Base-by-base conservation (phyloP, 169 alveolate species). In the Eimeria praecox region DNA sequence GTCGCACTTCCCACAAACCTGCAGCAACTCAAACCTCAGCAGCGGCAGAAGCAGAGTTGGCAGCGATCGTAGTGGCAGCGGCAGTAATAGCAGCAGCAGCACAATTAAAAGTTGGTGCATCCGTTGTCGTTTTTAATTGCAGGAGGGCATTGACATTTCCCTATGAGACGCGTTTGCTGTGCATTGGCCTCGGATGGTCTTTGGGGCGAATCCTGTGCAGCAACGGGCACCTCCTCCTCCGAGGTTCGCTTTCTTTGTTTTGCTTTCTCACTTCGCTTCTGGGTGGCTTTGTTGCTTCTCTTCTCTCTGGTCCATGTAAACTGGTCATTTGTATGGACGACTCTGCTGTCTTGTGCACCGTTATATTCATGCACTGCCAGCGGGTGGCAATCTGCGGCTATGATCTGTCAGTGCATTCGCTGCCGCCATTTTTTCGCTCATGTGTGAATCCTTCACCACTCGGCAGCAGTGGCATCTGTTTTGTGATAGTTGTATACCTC, bases 131-230 rank as follows among this genome's bases (percentile, higher is more conserved):
- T 22, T 87, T n/a, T 35, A 5, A 8, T 38, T 33, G n/a, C 86
- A 92, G 95, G 73, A 92, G 40, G 27, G 91, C 95, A 18, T 35
- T 92, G 69, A 4, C 88, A 12, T 80, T 56, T 90, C 64, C 88
- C 54, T 71, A 90, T 46, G 92, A 92, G 54, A 35, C 95, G 52
- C 95, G 95, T 38, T 69, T 92, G 59, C 44, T 92, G 82, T 77
- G 92, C 75, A 52, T 92, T 33, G 95, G 95, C 64, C 86, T 92
- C n/a, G 95, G 95, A 54, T 92, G 95, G 95, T 27, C 92, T 35
- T 46, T 82, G 85, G 95, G 92, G 3, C 92, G 85, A 40, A 33
- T 87, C 22, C 73, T 92, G 64, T 92, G 78, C 86, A 80, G 85
- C 42, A 80, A 82, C 49, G 92, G 77, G 3, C 64, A 77, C 54